These are phyloP conservation scores for Monosporascus sp. DNA, from an alignment of 2,329 filamentous ascomycete genomes.

Conservation along the genomic window DNA sequence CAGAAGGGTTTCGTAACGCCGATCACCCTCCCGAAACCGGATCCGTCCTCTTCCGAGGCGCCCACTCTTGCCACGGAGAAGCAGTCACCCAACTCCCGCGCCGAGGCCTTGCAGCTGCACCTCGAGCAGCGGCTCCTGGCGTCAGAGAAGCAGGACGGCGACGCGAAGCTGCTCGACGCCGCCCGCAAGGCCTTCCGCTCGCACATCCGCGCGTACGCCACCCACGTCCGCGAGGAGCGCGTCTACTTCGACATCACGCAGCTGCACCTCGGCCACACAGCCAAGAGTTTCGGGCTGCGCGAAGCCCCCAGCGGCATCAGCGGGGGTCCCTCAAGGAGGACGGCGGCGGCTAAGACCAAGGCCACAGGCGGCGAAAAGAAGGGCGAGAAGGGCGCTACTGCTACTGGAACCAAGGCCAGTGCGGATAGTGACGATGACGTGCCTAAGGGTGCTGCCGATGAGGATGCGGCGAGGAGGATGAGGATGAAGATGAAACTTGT, in stretches of 20 bases:
- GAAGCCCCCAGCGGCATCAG: conserved; percentile 84
- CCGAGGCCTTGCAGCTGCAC: conserved; percentile 54
- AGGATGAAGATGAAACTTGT: conserved; percentile 56
- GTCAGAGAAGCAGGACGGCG: conserved; percentile 18
- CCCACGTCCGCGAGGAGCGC: conserved; percentile 81
- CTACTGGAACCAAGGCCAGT: background rate
- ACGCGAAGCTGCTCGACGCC: conserved; percentile 64
- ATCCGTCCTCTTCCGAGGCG: conserved; percentile 56
- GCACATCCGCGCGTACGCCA: conserved; percentile 91
- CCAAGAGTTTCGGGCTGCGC: conserved; percentile 86
- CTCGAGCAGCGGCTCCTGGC: conserved; percentile 53
- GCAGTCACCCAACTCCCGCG: conserved; percentile 40
- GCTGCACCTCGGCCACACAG: conserved; percentile 85
- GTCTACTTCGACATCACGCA: conserved; percentile 86
- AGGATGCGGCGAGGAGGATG: conserved; percentile 59
- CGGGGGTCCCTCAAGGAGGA: conserved; percentile 44
- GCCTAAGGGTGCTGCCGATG: conserved; percentile 40
- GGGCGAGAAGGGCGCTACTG: conserved; percentile 11
- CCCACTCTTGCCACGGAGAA: conserved; percentile 34
- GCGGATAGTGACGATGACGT: conserved; percentile 24
- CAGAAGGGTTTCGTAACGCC: conserved; percentile 60
- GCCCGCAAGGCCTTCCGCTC: conserved; percentile 84
- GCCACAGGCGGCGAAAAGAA: conserved; percentile 23
- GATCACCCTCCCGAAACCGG: conserved; percentile 53
- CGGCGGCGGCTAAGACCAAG: conserved; percentile 32